Conservation (phyloP, 1,284 basidiomycete species). For the Ceratobasidium sp. region DNA sequence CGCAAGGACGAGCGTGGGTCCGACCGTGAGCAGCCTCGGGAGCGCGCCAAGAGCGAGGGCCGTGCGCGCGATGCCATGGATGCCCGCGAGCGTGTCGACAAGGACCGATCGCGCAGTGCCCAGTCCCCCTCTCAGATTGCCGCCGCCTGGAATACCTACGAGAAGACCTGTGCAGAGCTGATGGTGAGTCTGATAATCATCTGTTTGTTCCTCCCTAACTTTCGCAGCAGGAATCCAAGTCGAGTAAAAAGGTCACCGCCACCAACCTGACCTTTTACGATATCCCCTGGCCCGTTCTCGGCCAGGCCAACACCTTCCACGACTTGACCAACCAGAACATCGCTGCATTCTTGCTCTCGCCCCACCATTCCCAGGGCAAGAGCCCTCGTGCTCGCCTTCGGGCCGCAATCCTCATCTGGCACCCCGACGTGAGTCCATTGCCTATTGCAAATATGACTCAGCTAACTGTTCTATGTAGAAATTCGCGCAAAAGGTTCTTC, state of each 20-base stretch:
- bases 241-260: slow-evolving; percentile 19
- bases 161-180: slow-evolving; percentile 18
- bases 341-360: slow-evolving; percentile 6
- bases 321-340: slow-evolving; percentile 37
- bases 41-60: slow-evolving; percentile 27
- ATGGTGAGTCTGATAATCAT: slow-evolving; percentile 14
- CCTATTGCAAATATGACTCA: slow-evolving; percentile 21
- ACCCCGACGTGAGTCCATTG: slow-evolving; percentile 38
- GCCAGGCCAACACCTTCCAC: slow-evolving; percentile 28
- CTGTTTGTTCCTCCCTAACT: slow-evolving; percentile 13
- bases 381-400: slow-evolving; percentile 37
- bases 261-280: slow-evolving; percentile 36
- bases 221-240: slow-evolving; percentile 20
- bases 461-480: slow-evolving; percentile 23
- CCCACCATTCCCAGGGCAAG: slow-evolving; percentile 38
- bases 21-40: slow-evolving; percentile 23
- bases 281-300: slow-evolving; percentile 40
- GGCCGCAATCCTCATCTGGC: slow-evolving; percentile 39
- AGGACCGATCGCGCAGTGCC: slow-evolving; percentile 14
- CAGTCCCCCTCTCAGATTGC: neutral
- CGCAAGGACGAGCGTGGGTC: slow-evolving; percentile 26
- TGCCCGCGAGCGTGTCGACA: slow-evolving; percentile 29
- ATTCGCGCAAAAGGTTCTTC: slow-evolving; percentile 32
- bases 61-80: slow-evolving; percentile 23
- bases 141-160: slow-evolving; percentile 16